These are phyloP conservation scores for Teunomyces lycoperdinae DNA, from an alignment of 805 yeast genomes.

Conservation along the genomic window DNA sequence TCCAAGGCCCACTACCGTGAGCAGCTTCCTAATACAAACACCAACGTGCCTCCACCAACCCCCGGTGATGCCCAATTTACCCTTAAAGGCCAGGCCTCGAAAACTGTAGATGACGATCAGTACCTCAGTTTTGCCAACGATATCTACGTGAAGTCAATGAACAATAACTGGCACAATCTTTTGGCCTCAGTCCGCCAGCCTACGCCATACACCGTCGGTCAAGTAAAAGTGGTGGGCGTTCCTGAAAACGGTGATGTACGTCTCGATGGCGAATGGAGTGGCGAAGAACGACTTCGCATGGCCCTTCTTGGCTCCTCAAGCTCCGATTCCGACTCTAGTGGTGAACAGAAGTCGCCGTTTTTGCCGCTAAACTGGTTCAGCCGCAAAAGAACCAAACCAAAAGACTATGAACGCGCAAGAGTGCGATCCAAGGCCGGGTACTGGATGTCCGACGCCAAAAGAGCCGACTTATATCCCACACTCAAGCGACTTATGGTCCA, in stretches of 20 bases:
- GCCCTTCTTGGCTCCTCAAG: conserved; percentile 43
- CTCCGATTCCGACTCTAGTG: conserved; percentile 26
- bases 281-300: conserved; percentile 58
- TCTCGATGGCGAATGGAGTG: conserved; percentile 60
- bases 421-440: conserved; percentile 59
- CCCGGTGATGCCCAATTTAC: background rate
- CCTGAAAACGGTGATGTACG: conserved; percentile 34
- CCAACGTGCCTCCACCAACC: conserved; percentile 14
- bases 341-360: background rate
- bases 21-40: conserved; percentile 31
- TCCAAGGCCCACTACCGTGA: conserved; percentile 41
- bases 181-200: conserved; percentile 47
- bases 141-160: conserved; percentile 34
- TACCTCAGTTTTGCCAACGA: conserved; percentile 37
- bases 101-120: conserved; percentile 24
- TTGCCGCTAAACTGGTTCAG: background rate
- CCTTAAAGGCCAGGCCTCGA: conserved; percentile 2
- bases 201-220: conserved; percentile 26
- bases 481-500: conserved; percentile 58
- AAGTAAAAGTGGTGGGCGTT: background rate
- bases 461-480: conserved; percentile 62
- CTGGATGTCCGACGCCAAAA: conserved; percentile 64
- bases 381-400: background rate
- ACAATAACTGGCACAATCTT: conserved; percentile 52
- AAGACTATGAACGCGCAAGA: conserved; percentile 5